A percentile compares a stretch with the other conserved stretches of the same genome.
These are phyloP conservation scores for Claviceps pazoutovae DNA, from an alignment of 2,329 filamentous ascomycete genomes.

Conservation along the genomic window DNA sequence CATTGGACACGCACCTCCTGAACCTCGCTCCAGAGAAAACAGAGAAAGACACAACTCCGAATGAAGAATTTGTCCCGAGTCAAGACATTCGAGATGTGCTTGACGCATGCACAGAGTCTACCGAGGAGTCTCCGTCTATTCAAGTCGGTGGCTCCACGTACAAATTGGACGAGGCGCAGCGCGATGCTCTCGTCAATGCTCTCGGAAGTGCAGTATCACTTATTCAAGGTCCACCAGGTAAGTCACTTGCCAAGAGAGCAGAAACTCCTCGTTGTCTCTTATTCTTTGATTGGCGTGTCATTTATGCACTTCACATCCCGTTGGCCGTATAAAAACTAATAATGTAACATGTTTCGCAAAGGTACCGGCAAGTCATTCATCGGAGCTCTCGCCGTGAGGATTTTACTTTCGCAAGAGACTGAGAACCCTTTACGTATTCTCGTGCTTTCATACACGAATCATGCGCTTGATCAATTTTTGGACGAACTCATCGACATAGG, in stretches of 20 bases:
- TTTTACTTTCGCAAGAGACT: conserved; percentile 32
- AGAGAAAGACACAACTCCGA: not conserved
- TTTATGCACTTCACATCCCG: not conserved
- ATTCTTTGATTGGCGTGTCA: not conserved
- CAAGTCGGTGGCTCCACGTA: not conserved
- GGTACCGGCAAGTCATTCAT: conserved; percentile 61
- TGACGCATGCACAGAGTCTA: not conserved
- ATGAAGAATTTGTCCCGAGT: not conserved
- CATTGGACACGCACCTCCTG: conserved; percentile 41
- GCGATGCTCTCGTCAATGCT: not conserved
- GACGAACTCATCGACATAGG: conserved; percentile 49
- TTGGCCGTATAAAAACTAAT: not conserved
- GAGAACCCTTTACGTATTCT: conserved; percentile 36
- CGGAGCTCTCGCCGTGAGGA: conserved; percentile 47
- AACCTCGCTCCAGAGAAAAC: conserved; percentile 1
- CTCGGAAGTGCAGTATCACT: not conserved
- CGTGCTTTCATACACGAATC: conserved; percentile 55
- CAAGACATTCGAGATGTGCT: not conserved
- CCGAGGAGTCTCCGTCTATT: not conserved
- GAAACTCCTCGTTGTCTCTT: not conserved
- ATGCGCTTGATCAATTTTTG: conserved; percentile 51
- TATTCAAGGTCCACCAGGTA: not conserved
- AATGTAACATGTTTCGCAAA: not conserved
- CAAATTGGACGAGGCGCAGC: not conserved
- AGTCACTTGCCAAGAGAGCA: not conserved